Conservation (phyloP, 768 basidiomycete species). For the Leccinellum rugosiceps region DNA sequence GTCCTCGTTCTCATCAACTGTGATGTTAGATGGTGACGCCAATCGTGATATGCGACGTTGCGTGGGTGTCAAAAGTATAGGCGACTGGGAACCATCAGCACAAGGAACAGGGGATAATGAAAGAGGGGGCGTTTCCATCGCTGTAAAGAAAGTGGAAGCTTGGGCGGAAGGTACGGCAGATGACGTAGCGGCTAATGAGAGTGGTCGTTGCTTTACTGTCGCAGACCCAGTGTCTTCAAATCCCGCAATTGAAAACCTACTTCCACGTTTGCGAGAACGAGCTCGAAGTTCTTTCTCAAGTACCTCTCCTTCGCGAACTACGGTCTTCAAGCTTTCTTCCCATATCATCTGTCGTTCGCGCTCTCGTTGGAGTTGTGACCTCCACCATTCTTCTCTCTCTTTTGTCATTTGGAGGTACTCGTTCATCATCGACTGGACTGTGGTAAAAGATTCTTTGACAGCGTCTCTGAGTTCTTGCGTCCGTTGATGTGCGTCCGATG, state of each 20-base stretch:
- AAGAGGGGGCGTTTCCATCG: slow-evolving; percentile 18
- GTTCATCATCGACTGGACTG: slow-evolving; percentile 55
- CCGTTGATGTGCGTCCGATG: slow-evolving; percentile 26
- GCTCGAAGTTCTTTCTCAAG: slow-evolving; percentile 76
- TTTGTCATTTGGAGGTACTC: slow-evolving; percentile 68
- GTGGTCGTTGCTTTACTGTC: slow-evolving; percentile 20
- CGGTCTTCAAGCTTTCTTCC: slow-evolving; percentile 87
- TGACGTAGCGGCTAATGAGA: slow-evolving; percentile 12
- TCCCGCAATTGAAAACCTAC: slow-evolving; percentile 47
- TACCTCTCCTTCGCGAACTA: slow-evolving; percentile 81
- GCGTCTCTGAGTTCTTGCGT: slow-evolving; percentile 42
- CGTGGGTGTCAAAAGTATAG: slow-evolving; percentile 22
- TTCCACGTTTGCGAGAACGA: slow-evolving; percentile 56
- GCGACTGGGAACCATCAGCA: slow-evolving; percentile 5
- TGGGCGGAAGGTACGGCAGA: slow-evolving; percentile 17
- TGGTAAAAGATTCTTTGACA: slow-evolving; percentile 55
- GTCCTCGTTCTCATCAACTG: slow-evolving; percentile 34
- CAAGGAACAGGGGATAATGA: slow-evolving; percentile 1
- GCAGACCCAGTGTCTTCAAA: slow-evolving; percentile 16
- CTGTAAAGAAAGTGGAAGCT: slow-evolving; percentile 20
- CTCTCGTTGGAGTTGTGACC: slow-evolving; percentile 60
- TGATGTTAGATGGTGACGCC: slow-evolving; percentile 9
- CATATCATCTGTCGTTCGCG: slow-evolving; percentile 64
- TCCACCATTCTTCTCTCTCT: slow-evolving; percentile 83
- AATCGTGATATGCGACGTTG: slow-evolving; percentile 18